Conservation (phyloP, 2,329 filamentous ascomycete species). For the Microcera coccophila region DNA sequence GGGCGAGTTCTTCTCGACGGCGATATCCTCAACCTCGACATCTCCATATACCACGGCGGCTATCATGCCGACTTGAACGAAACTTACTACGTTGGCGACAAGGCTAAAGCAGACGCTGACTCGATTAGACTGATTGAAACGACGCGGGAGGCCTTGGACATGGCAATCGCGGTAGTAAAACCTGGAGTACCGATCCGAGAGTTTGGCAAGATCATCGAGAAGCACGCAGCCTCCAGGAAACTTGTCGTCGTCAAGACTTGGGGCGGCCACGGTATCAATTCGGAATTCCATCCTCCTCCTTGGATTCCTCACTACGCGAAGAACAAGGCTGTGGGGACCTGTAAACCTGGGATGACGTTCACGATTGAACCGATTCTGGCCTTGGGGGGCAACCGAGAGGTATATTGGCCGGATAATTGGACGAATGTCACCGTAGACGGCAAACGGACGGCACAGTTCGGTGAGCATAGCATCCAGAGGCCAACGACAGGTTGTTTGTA, state of each 20-base stretch:
- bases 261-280: slow-evolving; percentile 93
- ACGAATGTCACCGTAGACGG: slow-evolving; percentile 92
- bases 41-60: slow-evolving; percentile 88
- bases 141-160: slow-evolving; percentile 82
- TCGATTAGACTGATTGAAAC: slow-evolving; percentile 87
- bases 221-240: slow-evolving; percentile 77
- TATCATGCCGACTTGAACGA: slow-evolving; percentile 98
- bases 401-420: slow-evolving; percentile 99
- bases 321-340: slow-evolving; percentile 93
- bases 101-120: slow-evolving; percentile 77
- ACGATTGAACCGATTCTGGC: slow-evolving; percentile 99
- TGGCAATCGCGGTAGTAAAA: slow-evolving; percentile 87
- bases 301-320: slow-evolving; percentile 97
- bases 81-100: slow-evolving; percentile 95
- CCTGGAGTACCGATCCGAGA: slow-evolving; percentile 90
- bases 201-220: slow-evolving; percentile 92
- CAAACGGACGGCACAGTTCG: slow-evolving; percentile 86
- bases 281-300: slow-evolving; percentile 86
- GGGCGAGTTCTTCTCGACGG: slow-evolving; percentile 82
- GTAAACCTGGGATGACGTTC: slow-evolving; percentile 96
- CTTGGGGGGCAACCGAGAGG: slow-evolving; percentile 81
- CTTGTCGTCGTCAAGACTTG: slow-evolving; percentile 95
- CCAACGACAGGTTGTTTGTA: too few relatives aligned
- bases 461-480: slow-evolving; percentile 47
- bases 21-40: slow-evolving; percentile 95